phyloP scores from a whole-genome alignment of 176 grass and related monocot species.

The Carex scoparia region DNA sequence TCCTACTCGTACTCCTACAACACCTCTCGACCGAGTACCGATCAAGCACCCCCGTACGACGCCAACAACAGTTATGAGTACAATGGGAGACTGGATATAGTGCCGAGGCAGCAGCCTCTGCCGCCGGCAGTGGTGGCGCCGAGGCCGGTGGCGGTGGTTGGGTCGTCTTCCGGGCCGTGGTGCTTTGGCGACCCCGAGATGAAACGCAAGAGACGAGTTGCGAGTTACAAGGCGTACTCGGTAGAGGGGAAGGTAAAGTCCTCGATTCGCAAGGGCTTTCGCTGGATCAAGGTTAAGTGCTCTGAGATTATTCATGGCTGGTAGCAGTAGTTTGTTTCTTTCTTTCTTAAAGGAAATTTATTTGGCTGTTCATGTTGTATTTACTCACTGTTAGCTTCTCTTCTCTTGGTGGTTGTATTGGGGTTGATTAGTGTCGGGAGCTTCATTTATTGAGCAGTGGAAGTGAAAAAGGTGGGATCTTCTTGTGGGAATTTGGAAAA shows the following conservation, averaged over 20 bases:
- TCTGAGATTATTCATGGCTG: conserved; percentile 73
- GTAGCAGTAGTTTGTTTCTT: conserved; percentile 26
- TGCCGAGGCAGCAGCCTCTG: conserved; percentile 28
- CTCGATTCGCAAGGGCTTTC: conserved; percentile 73
- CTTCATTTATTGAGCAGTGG: conserved; percentile 10
- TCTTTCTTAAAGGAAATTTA: conserved; percentile 9
- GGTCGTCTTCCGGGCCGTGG: conserved; percentile 35
- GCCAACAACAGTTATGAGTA: neutral
- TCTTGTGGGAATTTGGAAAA: neutral
- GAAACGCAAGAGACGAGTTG: conserved; percentile 75
- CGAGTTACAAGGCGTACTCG: conserved; percentile 94
- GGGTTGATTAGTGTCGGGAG: neutral
- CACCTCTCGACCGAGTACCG: conserved; percentile 19
- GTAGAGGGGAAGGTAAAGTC: conserved; percentile 89
- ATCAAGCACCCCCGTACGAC: neutral
- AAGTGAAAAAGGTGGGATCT: neutral
- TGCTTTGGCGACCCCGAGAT: conserved; percentile 95
- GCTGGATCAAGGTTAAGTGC: conserved; percentile 97
- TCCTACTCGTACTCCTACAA: conserved; percentile 20
- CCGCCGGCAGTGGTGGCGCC: conserved; percentile 14
- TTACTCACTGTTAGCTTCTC: neutral
- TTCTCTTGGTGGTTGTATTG: neutral
- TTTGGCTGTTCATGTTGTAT: neutral
- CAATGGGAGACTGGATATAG: conserved; percentile 24
- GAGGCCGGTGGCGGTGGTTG: conserved; percentile 13